Conservation (phyloP, 805 yeast species). For the Cyberlindnera galapagoensis region DNA sequence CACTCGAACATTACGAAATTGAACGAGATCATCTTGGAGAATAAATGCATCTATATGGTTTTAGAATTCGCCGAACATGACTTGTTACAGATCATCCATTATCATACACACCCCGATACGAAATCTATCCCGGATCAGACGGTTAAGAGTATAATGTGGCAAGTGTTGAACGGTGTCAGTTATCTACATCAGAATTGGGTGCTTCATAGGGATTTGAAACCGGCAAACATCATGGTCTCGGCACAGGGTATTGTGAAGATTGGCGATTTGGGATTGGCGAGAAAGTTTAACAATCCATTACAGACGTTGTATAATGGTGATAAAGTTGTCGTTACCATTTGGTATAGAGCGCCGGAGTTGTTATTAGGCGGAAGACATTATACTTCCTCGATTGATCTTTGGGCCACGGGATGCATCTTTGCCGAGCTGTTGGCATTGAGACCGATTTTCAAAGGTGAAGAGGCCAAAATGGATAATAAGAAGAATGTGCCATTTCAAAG, state of each 20-base stretch:
- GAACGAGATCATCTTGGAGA: slow-evolving; percentile 79
- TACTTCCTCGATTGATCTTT: slow-evolving; percentile 84
- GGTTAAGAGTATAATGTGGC: slow-evolving; percentile 85
- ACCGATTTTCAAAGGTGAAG: slow-evolving; percentile 97
- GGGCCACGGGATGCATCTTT: slow-evolving; percentile 95
- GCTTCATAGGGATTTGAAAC: slow-evolving; percentile 90
- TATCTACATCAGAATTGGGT: slow-evolving; percentile 95
- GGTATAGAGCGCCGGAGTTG: slow-evolving; percentile 95
- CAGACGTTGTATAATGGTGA: slow-evolving; percentile 88
- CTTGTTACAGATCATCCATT: slow-evolving; percentile 86
- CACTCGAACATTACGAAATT: slow-evolving; percentile 77
- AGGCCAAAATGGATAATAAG: slow-evolving; percentile 90
- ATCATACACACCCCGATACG: slow-evolving; percentile 81
- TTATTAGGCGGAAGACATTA: slow-evolving; percentile 88
- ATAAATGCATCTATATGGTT: slow-evolving; percentile 87
- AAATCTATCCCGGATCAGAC: slow-evolving; percentile 57
- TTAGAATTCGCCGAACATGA: slow-evolving; percentile 97
- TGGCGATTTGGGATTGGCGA: slow-evolving; percentile 90
- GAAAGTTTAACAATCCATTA: slow-evolving; percentile 79
- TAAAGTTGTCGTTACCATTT: slow-evolving; percentile 92
- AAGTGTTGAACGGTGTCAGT: slow-evolving; percentile 84
- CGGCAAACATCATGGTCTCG: slow-evolving; percentile 96
- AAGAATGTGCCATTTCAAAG: slow-evolving; percentile 92
- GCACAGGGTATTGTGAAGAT: slow-evolving; percentile 86
- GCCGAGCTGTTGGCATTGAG: slow-evolving; percentile 85